Conservation (phyloP, 176 grass and related monocot species). For the Pontederia crassipes region DNA sequence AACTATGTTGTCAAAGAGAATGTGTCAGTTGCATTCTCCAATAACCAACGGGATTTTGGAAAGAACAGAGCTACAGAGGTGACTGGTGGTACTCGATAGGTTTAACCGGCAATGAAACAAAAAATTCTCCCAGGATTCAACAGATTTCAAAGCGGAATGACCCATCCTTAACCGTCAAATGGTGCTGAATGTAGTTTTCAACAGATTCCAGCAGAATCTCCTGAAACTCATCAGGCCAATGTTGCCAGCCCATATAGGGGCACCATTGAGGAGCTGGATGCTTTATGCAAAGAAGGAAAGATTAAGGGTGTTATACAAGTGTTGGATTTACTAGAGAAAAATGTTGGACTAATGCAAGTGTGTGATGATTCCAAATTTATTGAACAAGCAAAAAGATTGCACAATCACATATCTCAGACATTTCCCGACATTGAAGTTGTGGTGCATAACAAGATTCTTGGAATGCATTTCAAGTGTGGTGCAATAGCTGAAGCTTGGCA, state of each 20-base stretch:
- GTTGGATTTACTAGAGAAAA: conserved; percentile 39
- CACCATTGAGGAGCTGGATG: conserved; percentile 77
- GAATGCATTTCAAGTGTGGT: conserved; percentile 84
- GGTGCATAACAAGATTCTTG: conserved; percentile 70
- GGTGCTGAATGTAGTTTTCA: conserved; percentile 14
- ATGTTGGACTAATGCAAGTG: conserved; percentile 58
- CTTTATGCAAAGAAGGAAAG: conserved; percentile 60
- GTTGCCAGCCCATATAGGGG: conserved; percentile 22
- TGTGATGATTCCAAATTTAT: conserved; percentile 51
- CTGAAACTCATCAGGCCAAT: conserved; percentile 4
- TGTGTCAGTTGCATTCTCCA: background rate
- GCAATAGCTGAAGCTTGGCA: conserved; percentile 63
- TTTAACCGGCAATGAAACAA: background rate
- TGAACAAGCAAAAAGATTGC: conserved; percentile 51
- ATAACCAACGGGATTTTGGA: conserved; percentile 22
- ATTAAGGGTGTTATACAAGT: conserved; percentile 65
- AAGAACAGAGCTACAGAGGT: conserved; percentile 23
- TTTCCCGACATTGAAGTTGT: conserved; percentile 27
- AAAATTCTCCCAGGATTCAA: conserved; percentile 12
- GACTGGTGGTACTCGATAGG: conserved; percentile 14
- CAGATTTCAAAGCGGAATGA: conserved; percentile 20
- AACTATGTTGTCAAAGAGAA: conserved; percentile 17
- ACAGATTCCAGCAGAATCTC: conserved; percentile 24
- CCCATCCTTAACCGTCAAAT: conserved; percentile 5
- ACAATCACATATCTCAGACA: conserved; percentile 41